Conservation (phyloP, 352 stramenopile genomes). For the Phytophthora chlamydospora region DNA sequence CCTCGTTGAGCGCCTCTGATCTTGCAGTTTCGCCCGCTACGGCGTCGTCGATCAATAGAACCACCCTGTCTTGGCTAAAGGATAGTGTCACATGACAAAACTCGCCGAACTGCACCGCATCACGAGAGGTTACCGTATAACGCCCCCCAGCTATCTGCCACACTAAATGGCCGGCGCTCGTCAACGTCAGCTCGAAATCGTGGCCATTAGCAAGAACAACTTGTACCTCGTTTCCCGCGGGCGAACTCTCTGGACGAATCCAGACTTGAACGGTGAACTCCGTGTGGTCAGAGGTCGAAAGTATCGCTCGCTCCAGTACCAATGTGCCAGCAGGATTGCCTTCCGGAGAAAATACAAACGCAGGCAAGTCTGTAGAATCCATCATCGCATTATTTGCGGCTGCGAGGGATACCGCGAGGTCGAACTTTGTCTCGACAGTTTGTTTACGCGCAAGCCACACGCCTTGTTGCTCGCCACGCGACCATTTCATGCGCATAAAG, state of each 20-base stretch:
- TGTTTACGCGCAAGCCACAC: conserved; percentile 77
- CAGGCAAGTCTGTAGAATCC: conserved; percentile 49
- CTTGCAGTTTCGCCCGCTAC: conserved; percentile 44
- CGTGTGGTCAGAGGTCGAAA: conserved; percentile 56
- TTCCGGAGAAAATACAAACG: conserved; percentile 62
- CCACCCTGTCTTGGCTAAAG: conserved; percentile 43
- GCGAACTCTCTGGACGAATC: conserved; percentile 45
- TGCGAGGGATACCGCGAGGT: conserved; percentile 43
- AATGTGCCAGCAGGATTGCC: conserved; percentile 56
- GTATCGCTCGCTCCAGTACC: conserved; percentile 63
- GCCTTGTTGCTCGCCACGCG: conserved; percentile 79
- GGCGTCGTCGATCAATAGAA: conserved; percentile 54
- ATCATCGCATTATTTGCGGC: conserved; percentile 57
- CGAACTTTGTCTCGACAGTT: conserved; percentile 35
- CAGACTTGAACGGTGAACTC: conserved; percentile 78
- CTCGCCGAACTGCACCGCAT: conserved; percentile 44
- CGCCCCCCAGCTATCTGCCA: conserved; percentile 56
- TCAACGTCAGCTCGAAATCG: conserved; percentile 64
- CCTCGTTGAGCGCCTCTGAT: conserved; percentile 27
- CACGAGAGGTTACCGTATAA: conserved; percentile 44
- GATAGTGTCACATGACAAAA: conserved; percentile 73
- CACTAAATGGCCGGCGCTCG: conserved; percentile 43
- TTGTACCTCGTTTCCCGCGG: conserved; percentile 38
- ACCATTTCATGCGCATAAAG: conserved; percentile 86
- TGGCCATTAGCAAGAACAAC: conserved; percentile 64